A percentile compares a stretch with the other conserved stretches of the same genome.
Conservation (phyloP, 2,329 filamentous ascomycete genomes). For the Penicillium aurantiogriseum region DNA sequence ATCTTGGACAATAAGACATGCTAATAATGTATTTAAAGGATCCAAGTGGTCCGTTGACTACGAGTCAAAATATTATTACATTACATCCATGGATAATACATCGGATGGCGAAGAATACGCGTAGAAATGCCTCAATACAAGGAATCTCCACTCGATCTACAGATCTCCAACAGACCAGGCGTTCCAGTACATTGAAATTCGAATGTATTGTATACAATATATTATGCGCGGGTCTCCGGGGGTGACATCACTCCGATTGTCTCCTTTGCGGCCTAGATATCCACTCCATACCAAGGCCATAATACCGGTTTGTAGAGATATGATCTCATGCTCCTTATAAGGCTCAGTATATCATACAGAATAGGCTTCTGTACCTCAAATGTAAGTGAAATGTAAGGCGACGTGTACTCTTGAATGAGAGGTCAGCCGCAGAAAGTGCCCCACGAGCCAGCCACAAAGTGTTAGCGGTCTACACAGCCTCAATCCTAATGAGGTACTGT, state of each 20-base stretch:
- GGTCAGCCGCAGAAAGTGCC: conserved; percentile 12
- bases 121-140: not conserved
- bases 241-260: conserved; percentile 6
- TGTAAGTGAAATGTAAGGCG: not conserved
- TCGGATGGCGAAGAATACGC: not conserved
- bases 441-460: conserved; percentile 20
- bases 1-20: not conserved
- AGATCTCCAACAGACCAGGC: not conserved
- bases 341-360: not conserved
- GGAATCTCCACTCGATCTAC: not conserved
- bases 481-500: conserved; percentile 17
- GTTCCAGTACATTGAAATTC: not conserved
- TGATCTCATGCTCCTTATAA: not conserved
- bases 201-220: not conserved
- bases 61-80: not conserved
- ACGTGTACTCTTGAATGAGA: conserved; percentile 1
- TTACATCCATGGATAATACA: not conserved
- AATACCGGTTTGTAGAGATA: not conserved
- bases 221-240: not conserved
- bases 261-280: not conserved
- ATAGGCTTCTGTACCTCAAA: not conserved
- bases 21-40: not conserved
- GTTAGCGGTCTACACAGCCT: conserved; percentile 28
- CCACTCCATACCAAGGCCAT: not conserved
- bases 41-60: not conserved